A percentile compares a stretch with the other conserved stretches of the same genome.
These are phyloP conservation scores for Candida easanensis DNA, from an alignment of 805 yeast species.

Conservation along the genomic window DNA sequence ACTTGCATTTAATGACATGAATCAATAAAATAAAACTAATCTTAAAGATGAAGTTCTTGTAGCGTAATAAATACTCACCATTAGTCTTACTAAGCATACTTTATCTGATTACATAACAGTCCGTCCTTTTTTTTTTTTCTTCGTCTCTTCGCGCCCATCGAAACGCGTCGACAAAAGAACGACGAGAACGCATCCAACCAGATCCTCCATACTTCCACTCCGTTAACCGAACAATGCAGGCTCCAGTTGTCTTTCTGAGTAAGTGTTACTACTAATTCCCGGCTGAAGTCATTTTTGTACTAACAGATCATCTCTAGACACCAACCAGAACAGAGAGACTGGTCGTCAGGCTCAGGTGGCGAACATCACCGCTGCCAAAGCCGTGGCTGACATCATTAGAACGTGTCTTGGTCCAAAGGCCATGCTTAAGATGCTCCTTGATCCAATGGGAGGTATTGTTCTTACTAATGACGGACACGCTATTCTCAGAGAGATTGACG, in stretches of 20 bases:
- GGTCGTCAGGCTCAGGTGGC: constrained; percentile 97
- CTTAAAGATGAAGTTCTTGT: too few species aligned
- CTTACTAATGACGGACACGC: constrained; percentile 99
- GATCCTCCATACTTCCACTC: not conserved
- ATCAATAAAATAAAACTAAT: too few species aligned
- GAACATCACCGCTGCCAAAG: constrained; percentile 98
- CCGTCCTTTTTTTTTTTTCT: too few species aligned
- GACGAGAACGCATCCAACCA: not conserved
- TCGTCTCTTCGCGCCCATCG: too few species aligned
- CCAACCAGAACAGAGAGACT: constrained; percentile 87
- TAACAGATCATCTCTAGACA: constrained; percentile 37
- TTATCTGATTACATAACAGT: too few species aligned
- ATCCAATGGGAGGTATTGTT: constrained; percentile 93
- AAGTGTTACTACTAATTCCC: constrained; percentile 16
- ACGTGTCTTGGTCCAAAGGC: constrained; percentile 99
- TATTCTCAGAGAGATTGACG: constrained; percentile 93
- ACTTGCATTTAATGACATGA: too few species aligned
- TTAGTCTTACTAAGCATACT: too few species aligned
- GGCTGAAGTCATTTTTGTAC: not conserved
- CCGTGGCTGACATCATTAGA: constrained; percentile 95
- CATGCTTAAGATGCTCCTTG: constrained; percentile 95
- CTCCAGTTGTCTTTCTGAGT: constrained; percentile 79
- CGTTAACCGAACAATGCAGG: constrained; percentile 55
- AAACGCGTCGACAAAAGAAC: not conserved
- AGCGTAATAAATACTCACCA: too few species aligned